Evolutionary conservation across 208 protist species (phyloP).

Genomic region (Phytomonas sp.): DNA sequence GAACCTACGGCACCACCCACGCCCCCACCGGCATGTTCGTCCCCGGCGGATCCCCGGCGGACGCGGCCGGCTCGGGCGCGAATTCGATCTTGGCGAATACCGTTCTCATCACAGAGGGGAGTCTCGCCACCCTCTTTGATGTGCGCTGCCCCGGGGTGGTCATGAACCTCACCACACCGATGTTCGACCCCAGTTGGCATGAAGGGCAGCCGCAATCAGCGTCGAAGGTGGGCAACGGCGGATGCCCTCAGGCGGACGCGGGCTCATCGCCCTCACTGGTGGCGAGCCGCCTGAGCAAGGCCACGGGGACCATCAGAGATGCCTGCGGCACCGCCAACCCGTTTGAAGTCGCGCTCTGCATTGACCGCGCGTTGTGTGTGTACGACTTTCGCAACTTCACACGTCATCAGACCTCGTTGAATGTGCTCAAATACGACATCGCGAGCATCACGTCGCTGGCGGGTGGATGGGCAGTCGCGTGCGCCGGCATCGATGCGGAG

Average conservation of each 20-base stretch:
- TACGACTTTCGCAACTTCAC: constrained; percentile 79
- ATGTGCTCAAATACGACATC: constrained; percentile 73
- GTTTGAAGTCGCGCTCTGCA: constrained; percentile 46
- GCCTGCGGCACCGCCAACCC: constrained; percentile 44
- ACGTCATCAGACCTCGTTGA: constrained; percentile 40
- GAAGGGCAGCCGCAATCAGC: not conserved
- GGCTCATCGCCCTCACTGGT: constrained; percentile 19
- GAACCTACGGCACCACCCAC: constrained; percentile 60
- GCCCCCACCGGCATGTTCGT: constrained; percentile 40
- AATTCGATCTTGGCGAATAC: constrained; percentile 13
- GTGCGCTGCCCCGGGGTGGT: constrained; percentile 49
- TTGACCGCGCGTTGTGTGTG: constrained; percentile 61
- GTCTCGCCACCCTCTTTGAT: constrained; percentile 64
- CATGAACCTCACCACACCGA: constrained; percentile 19
- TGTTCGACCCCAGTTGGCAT: constrained; percentile 7
- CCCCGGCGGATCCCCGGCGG: constrained; percentile 15
- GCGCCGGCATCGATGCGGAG: constrained; percentile 53
- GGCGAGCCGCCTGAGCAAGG: constrained; percentile 49
- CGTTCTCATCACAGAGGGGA: constrained; percentile 58
- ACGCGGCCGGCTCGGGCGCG: not conserved
- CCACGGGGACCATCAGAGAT: constrained; percentile 31
- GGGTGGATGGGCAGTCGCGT: constrained; percentile 44
- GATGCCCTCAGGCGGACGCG: not conserved
- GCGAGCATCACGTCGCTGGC: constrained; percentile 38
- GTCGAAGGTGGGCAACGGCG: not conserved